Conservation (phyloP, 2,329 filamentous ascomycete genomes). For the Waltergamsia citrina region DNA sequence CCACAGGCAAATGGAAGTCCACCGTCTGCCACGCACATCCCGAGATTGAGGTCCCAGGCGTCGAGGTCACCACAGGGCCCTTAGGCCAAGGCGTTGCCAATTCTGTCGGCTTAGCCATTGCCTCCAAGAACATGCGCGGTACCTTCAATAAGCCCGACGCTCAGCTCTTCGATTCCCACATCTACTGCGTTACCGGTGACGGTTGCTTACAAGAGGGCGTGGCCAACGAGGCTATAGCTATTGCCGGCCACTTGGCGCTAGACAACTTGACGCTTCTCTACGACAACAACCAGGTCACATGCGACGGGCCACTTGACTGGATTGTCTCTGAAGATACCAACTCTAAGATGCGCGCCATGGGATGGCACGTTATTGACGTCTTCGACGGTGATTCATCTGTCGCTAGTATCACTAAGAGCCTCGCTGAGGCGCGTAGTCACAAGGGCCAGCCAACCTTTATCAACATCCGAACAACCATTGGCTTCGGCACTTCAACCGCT, state of each 20-base stretch:
- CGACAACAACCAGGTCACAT: constrained; percentile 49
- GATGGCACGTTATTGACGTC: constrained; percentile 43
- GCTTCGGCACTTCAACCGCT: constrained; percentile 33
- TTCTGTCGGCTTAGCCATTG: constrained; percentile 45
- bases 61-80: constrained; percentile 48
- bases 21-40: constrained; percentile 41
- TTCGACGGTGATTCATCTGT: constrained; percentile 38
- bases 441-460: constrained; percentile 42
- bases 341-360: constrained; percentile 41
- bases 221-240: constrained; percentile 40
- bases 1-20: constrained; percentile 24
- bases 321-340: constrained; percentile 44
- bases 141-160: constrained; percentile 39
- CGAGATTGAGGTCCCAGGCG: constrained; percentile 44
- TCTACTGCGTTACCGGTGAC: constrained; percentile 46
- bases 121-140: constrained; percentile 40
- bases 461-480: constrained; percentile 47
- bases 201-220: constrained; percentile 48
- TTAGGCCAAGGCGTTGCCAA: constrained; percentile 48
- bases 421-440: constrained; percentile 26
- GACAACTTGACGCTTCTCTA: constrained; percentile 45
- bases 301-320: constrained; percentile 43
- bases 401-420: constrained; percentile 29
- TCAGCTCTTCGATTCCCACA: constrained; percentile 36
- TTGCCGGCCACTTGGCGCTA: constrained; percentile 39